Evolutionary conservation across 257 asterid species (phyloP), one percentile per base, ranked within the genome.

Genomic region (Solanum acaule): DNA sequence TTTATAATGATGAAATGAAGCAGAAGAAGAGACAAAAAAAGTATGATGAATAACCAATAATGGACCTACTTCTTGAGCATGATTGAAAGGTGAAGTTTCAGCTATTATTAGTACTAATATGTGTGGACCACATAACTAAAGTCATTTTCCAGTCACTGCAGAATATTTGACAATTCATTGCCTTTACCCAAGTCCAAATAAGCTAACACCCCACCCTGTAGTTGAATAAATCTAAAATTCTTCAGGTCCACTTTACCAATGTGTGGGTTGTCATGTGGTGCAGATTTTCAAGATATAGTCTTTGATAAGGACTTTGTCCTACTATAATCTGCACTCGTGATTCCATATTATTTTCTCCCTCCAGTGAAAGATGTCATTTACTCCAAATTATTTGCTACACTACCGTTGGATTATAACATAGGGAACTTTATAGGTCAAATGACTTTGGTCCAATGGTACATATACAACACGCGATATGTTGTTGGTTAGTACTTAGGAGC

Each of bases 11-110:
- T 8, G 38, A 25, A 79, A 44, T 79, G 85, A 25, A 1, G 6
- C 85, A 79, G 38, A n/a, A n/a, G n/a, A 88, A 81, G 81, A 87
- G 91, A 89, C 94, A 87, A 87, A 92, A n/a, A 89, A 77, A 84
- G 44, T 20, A 37, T 76, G 59, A 38, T 56, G 63, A 88, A 72
- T 71, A 38, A 59, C 27, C 67, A 68, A 73, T 73, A 20, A 44
- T 25, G 86, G 59, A 63, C 40, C 34, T 5, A 46, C 27, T 46
- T 46, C 27, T 46, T 46, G 11, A 27, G 12, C 40, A 81, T 81
- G 68, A 46, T 81, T 81, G 85, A 88, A 71, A 70, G 61, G 72
- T 52, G 1, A 77, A 63, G 85, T 46, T 67, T 88, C 78, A 67
- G 88, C 83, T 88, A 40, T 87, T 33, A 56, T 56, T 56, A 38